These are phyloP conservation scores for Daldinia caldariorum DNA, from an alignment of 495 filamentous ascomycete species.

Conservation along the genomic window DNA sequence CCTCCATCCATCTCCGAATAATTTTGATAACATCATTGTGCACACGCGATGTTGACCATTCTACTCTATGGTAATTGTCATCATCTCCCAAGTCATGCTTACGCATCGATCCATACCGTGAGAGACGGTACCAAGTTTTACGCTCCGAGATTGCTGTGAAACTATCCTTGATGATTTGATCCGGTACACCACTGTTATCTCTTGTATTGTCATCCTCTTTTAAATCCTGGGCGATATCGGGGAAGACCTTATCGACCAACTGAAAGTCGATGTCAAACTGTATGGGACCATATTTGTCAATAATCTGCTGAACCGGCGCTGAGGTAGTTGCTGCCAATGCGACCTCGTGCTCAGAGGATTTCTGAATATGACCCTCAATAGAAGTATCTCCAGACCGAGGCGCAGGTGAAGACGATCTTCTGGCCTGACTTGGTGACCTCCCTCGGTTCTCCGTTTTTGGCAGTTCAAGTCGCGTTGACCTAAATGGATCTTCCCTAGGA, in stretches of 20 bases:
- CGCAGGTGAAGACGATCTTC: slow-evolving; percentile 28
- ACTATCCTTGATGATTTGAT: slow-evolving; percentile 56
- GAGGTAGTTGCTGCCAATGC: not conserved
- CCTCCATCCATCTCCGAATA: slow-evolving; percentile 68
- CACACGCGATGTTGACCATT: slow-evolving; percentile 63
- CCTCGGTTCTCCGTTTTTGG: slow-evolving; percentile 13
- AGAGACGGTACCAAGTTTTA: slow-evolving; percentile 71
- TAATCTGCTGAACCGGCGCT: slow-evolving; percentile 25
- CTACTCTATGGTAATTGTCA: slow-evolving; percentile 65
- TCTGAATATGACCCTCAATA: not conserved
- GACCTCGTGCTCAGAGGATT: not conserved
- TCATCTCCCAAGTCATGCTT: slow-evolving; percentile 65
- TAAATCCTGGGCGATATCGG: slow-evolving; percentile 15
- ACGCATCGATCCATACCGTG: slow-evolving; percentile 64
- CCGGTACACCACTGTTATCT: slow-evolving; percentile 41
- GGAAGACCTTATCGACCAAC: slow-evolving; percentile 59
- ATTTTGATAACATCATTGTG: slow-evolving; percentile 63
- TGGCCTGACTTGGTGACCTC: slow-evolving; percentile 25
- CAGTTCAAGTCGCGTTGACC: slow-evolving; percentile 32
- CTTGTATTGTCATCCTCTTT: slow-evolving; percentile 8
- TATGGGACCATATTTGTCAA: slow-evolving; percentile 48
- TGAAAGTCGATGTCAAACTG: slow-evolving; percentile 53
- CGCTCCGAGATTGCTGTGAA: slow-evolving; percentile 64
- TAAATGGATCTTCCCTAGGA: slow-evolving; percentile 47
- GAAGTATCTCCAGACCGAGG: slow-evolving; percentile 15